Percentiles rank a stretch among this genome's conserved stretches.
Conservation (phyloP, 2,329 filamentous ascomycete genomes). For the Metarhizium humberi region DNA sequence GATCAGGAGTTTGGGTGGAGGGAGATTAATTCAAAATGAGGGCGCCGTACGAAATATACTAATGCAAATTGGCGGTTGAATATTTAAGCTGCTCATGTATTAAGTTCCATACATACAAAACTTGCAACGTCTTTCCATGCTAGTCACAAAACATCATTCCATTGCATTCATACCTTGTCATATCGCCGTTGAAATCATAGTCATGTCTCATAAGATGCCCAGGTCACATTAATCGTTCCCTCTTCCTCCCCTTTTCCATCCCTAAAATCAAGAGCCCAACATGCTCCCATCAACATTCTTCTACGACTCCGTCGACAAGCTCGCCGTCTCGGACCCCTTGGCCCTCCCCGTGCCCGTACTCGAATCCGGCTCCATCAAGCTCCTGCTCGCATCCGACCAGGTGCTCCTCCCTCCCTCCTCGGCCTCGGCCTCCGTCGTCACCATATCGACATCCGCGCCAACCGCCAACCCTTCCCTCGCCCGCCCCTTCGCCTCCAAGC, state of each 20-base stretch:
- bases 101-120: background rate
- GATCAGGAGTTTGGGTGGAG: background rate
- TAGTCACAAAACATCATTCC: no score
- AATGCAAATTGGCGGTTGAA: background rate
- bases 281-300: constrained; percentile 5
- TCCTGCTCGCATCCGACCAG: constrained; percentile 28
- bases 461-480: constrained; percentile 7
- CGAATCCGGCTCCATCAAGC: constrained; percentile 26
- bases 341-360: constrained; percentile 23
- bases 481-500: background rate
- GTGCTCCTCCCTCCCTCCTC: constrained; percentile 15
- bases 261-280: background rate
- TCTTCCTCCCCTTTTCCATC: no score
- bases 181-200: background rate
- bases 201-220: background rate
- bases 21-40: background rate
- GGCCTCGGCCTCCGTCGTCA: constrained; percentile 5
- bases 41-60: background rate
- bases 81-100: background rate
- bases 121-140: no score
- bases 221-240: background rate
- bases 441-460: no score
- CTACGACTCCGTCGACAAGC: constrained; percentile 22
- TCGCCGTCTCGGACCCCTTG: constrained; percentile 29
- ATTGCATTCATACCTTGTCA: no score